Evolutionary conservation across 139 green algal species (phyloP).

Genomic region (Chlamydomonas incerta): DNA sequence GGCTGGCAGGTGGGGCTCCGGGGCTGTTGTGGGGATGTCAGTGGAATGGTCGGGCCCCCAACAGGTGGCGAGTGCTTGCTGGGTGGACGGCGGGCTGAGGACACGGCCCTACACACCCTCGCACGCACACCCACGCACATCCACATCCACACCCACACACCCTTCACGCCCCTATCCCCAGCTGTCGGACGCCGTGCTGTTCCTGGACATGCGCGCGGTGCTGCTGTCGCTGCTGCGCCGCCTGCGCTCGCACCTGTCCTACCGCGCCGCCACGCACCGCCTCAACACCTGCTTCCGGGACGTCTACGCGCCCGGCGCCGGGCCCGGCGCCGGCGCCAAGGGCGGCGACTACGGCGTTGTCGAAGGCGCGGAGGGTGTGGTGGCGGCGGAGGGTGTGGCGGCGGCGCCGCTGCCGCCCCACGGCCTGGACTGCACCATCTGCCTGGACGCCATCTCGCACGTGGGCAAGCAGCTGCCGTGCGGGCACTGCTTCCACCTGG

Average conservation of each 20-base stretch:
- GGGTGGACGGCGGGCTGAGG: too few species aligned
- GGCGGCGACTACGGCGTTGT: too few species aligned
- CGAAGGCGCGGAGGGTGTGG: too few species aligned
- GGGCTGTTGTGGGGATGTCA: neutral
- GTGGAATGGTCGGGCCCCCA: too few species aligned
- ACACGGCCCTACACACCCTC: too few species aligned
- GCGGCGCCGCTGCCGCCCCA: neutral
- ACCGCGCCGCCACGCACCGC: conserved; percentile 57
- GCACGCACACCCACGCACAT: too few species aligned
- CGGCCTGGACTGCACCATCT: conserved; percentile 29
- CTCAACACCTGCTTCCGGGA: conserved; percentile 61
- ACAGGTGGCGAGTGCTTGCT: too few species aligned
- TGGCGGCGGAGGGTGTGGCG: neutral
- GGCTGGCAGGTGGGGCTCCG: neutral
- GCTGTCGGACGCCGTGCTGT: conserved; percentile 62
- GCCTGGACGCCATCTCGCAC: conserved; percentile 6
- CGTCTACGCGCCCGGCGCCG: too few species aligned
- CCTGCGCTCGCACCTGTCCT: conserved; percentile 43
- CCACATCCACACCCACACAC: too few species aligned
- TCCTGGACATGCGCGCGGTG: conserved; percentile 62
- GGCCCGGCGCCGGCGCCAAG: too few species aligned
- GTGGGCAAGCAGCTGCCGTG: conserved; percentile 59
- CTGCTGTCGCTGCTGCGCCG: conserved; percentile 42
- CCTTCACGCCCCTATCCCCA: neutral
- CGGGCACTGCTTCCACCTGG: conserved; percentile 68